Conservation (phyloP, 139 green algal genomes). For the Mesostigma viride region DNA sequence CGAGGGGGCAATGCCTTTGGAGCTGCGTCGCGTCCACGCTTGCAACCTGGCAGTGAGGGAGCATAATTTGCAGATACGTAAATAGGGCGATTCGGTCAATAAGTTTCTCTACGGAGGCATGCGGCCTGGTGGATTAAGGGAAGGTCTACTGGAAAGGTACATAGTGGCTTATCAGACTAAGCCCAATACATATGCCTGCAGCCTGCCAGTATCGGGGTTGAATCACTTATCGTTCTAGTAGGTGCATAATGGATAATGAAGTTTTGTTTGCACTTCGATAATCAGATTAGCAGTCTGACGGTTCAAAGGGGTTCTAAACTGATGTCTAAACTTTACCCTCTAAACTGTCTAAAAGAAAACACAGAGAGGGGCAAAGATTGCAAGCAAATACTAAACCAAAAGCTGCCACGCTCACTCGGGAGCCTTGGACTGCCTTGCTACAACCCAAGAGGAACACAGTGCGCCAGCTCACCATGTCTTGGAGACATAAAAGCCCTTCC, state of each 20-base stretch:
- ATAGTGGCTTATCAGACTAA: background rate
- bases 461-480: constrained; percentile 21
- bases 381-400: constrained; percentile 1
- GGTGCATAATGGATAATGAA: too few relatives aligned
- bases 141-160: background rate
- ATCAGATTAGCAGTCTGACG: background rate
- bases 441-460: too few relatives aligned
- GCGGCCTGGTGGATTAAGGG: background rate
- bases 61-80: background rate
- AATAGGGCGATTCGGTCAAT: too few relatives aligned
- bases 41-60: constrained; percentile 6
- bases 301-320: background rate
- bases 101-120: too few relatives aligned
- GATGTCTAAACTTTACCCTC: background rate
- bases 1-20: background rate
- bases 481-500: too few relatives aligned
- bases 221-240: too few relatives aligned
- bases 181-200: background rate
- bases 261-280: too few relatives aligned
- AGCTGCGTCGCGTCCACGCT: constrained; percentile 11
- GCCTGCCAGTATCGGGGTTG: too few relatives aligned
- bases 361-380: background rate
- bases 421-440: too few relatives aligned
- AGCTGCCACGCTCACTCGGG: background rate
- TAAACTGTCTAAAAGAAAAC: background rate